Percentiles rank a stretch among this genome's conserved stretches.
Evolutionary conservation across 371 early-diverging fungal genomes (phyloP).

Genomic region (Mucor saturninus): DNA sequence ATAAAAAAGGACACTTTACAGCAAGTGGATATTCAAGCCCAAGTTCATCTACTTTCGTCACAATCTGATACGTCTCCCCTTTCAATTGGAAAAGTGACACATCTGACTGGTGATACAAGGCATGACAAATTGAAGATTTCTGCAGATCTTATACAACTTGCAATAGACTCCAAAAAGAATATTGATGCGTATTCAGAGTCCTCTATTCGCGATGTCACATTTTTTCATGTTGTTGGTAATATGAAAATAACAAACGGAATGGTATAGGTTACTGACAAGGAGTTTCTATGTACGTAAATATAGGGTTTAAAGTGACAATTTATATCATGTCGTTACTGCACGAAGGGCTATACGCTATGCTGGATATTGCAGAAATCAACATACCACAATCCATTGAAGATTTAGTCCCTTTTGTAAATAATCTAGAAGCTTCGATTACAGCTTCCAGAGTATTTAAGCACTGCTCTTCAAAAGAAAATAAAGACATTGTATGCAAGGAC

Average conservation of each 20-base stretch:
- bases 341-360: background rate
- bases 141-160: background rate
- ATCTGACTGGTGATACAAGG: background rate
- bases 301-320: constrained; percentile 1
- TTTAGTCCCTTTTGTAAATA: background rate
- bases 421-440: background rate
- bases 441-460: background rate
- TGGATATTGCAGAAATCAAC: background rate
- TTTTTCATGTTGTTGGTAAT: constrained; percentile 5
- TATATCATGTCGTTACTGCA: constrained; percentile 3
- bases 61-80: background rate
- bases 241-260: background rate
- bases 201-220: background rate
- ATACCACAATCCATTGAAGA: background rate
- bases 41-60: background rate
- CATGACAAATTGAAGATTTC: background rate
- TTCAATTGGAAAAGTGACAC: background rate
- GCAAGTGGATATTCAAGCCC: background rate
- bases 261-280: too few relatives aligned
- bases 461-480: background rate
- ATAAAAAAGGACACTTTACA: background rate
- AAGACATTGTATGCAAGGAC: background rate
- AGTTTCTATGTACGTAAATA: background rate
- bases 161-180: background rate
- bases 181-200: background rate